phyloP scores from a whole-genome alignment of 2,329 filamentous ascomycete species.

The Aphanocladium album region DNA sequence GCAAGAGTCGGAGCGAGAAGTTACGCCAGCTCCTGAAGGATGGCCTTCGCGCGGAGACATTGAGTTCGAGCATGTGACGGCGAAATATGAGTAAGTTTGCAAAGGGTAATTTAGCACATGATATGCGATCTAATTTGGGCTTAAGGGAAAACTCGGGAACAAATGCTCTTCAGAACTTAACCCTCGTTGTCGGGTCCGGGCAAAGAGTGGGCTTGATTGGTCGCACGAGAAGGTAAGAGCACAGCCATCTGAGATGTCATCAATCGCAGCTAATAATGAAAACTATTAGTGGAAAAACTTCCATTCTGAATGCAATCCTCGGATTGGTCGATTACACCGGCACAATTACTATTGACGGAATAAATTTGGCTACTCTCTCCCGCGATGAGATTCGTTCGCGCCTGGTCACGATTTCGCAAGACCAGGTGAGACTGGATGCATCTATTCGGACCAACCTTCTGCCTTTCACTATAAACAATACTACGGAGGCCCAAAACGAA shows the following conservation, averaged over 20 bases:
- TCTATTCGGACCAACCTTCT: slow-evolving; percentile 38
- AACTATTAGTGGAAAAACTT: slow-evolving; percentile 11
- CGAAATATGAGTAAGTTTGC: background rate
- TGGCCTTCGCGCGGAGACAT: slow-evolving; percentile 2
- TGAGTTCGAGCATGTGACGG: background rate
- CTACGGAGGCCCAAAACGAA: background rate
- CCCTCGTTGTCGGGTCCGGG: background rate
- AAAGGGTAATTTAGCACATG: too few relatives aligned
- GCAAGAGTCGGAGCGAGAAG: background rate
- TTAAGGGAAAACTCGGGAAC: background rate
- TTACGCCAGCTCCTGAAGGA: background rate
- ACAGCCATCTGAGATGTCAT: too few relatives aligned
- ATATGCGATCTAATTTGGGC: too few relatives aligned
- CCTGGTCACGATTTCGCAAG: slow-evolving; percentile 41
- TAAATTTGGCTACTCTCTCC: slow-evolving; percentile 34
- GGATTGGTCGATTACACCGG: slow-evolving; percentile 12
- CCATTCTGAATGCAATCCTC: slow-evolving; percentile 4
- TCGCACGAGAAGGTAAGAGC: background rate
- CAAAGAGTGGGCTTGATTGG: slow-evolving; percentile 6
- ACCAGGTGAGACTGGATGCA: slow-evolving; percentile 38
- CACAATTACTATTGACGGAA: slow-evolving; percentile 36
- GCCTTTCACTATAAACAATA: background rate
- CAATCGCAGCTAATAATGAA: too few relatives aligned
- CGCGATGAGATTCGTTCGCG: slow-evolving; percentile 36
- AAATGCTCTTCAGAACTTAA: background rate